These are phyloP conservation scores for Suillus fuscotomentosus DNA, from an alignment of 768 basidiomycete species.

Conservation along the genomic window DNA sequence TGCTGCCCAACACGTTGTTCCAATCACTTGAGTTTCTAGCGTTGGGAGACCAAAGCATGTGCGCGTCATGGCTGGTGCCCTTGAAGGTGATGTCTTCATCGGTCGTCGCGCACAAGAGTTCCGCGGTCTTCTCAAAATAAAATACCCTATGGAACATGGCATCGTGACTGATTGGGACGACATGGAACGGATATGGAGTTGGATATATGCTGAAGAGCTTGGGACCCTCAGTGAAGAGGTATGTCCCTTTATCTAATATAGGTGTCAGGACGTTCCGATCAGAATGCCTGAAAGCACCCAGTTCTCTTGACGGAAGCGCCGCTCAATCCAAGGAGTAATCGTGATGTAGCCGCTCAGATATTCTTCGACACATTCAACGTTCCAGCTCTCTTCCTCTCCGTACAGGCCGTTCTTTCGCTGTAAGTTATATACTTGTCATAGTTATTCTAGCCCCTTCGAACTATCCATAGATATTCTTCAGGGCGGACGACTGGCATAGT, in stretches of 20 bases:
- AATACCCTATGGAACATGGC: slow-evolving; percentile 99
- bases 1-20: slow-evolving; percentile 29
- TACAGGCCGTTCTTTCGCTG: slow-evolving; percentile 96
- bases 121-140: slow-evolving; percentile 93
- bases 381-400: slow-evolving; percentile 93
- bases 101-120: slow-evolving; percentile 95
- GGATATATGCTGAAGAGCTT: slow-evolving; percentile 95
- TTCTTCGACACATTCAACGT: slow-evolving; percentile 99
- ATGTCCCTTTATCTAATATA: slow-evolving; percentile 14
- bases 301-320: slow-evolving; percentile 97
- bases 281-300: slow-evolving; percentile 68
- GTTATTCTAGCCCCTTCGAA: slow-evolving; percentile 12
- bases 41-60: slow-evolving; percentile 97
- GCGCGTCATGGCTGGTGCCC: slow-evolving; percentile 95
- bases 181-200: slow-evolving; percentile 99
- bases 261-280: not conserved
- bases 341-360: slow-evolving; percentile 96
- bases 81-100: slow-evolving; percentile 96
- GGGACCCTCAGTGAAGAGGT: slow-evolving; percentile 98
- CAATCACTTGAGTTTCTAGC: slow-evolving; percentile 40
- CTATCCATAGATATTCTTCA: slow-evolving; percentile 79
- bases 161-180: slow-evolving; percentile 99
- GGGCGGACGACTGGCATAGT: slow-evolving; percentile 99
- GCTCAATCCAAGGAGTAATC: slow-evolving; percentile 92
- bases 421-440: slow-evolving; percentile 40